Conservation (phyloP, 2,329 filamentous ascomycete genomes). For the Periconia sp. region DNA sequence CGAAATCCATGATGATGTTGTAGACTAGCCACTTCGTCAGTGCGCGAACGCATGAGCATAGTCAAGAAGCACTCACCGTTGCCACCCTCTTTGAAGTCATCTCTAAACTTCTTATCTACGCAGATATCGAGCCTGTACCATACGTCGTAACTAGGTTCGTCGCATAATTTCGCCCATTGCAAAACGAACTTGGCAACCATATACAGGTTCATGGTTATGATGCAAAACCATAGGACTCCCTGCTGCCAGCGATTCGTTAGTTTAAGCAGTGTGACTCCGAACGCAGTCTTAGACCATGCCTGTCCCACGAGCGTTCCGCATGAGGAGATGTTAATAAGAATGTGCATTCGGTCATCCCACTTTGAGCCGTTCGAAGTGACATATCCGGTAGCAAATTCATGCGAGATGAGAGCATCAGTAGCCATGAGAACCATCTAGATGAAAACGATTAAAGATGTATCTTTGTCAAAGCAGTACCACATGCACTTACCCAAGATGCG, state of each 20-base stretch:
- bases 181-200: slow-evolving; percentile 57
- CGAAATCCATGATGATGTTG: slow-evolving; percentile 62
- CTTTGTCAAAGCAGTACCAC: too few species aligned
- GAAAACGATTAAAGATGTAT: too few species aligned
- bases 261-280: slow-evolving; percentile 49
- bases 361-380: slow-evolving; percentile 40
- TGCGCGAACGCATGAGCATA: background rate
- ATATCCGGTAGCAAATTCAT: slow-evolving; percentile 58
- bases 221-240: slow-evolving; percentile 57
- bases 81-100: slow-evolving; percentile 58
- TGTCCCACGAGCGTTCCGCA: slow-evolving; percentile 48
- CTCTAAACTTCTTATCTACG: slow-evolving; percentile 46
- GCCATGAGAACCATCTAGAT: slow-evolving; percentile 51
- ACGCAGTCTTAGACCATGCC: slow-evolving; percentile 46
- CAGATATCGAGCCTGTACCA: slow-evolving; percentile 58
- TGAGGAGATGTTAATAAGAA: slow-evolving; percentile 56
- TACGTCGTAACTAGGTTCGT: slow-evolving; percentile 51
- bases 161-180: slow-evolving; percentile 58
- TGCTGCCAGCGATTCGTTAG: slow-evolving; percentile 54
- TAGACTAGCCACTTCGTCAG: slow-evolving; percentile 47
- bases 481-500: slow-evolving; percentile 43
- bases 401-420: slow-evolving; percentile 55
- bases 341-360: slow-evolving; percentile 61
- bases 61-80: slow-evolving; percentile 49
- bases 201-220: slow-evolving; percentile 56